Evolutionary conservation across 202 grass and related monocot species (phyloP).

Genomic region (Sporobolus alterniflorus): DNA sequence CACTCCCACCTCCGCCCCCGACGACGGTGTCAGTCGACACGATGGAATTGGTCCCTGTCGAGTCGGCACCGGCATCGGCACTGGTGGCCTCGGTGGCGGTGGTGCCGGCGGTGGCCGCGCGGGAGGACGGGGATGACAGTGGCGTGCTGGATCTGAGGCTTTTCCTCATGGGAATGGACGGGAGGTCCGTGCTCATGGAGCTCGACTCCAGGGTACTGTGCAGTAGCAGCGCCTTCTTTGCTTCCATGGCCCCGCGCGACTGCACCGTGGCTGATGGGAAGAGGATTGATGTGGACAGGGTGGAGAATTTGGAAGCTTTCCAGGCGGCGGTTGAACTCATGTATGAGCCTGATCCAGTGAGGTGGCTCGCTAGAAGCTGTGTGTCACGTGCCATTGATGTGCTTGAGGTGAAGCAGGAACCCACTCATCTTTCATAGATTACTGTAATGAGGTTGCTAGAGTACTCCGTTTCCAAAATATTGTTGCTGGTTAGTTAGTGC

Average conservation of each 20-base stretch:
- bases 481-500: too few species aligned
- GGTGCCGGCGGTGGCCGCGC: background rate
- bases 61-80: background rate
- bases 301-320: constrained; percentile 70
- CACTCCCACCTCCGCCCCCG: background rate
- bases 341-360: constrained; percentile 44
- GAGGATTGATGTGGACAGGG: constrained; percentile 45
- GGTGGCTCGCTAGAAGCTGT: constrained; percentile 43
- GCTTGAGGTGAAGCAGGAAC: constrained; percentile 58
- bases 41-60: background rate
- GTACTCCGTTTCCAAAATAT: too few species aligned
- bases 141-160: constrained; percentile 64
- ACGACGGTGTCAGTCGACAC: background rate
- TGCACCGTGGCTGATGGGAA: background rate
- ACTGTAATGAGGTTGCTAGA: background rate
- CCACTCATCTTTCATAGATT: background rate
- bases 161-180: constrained; percentile 55
- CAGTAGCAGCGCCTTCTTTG: constrained; percentile 62
- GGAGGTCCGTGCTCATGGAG: constrained; percentile 62
- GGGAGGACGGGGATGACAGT: background rate
- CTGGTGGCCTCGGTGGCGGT: background rate
- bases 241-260: background rate
- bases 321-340: constrained; percentile 62
- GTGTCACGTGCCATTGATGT: constrained; percentile 63
- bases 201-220: constrained; percentile 60